Base-by-base conservation (phyloP, 495 filamentous ascomycete species). In the Penicillium atrosanguineum region DNA sequence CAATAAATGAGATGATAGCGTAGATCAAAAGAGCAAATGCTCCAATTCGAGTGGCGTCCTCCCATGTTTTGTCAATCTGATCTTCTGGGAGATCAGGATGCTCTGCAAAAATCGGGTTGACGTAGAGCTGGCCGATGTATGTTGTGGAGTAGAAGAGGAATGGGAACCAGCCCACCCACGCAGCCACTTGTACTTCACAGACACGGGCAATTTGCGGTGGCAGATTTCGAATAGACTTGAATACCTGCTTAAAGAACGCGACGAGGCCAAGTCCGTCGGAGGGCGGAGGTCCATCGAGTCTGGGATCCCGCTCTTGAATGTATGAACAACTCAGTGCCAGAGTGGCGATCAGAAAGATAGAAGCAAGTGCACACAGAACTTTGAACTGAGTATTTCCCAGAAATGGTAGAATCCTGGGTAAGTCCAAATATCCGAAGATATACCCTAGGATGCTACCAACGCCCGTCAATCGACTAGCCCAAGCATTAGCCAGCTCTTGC, bases 131-230 rank as follows among this genome's bases (percentile, higher is more conserved):
- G 47, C 87, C 91, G 61, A 96, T 86, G 67, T 91, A 96, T 25
- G 89, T 94, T 1, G 89, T 94, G 7, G 90, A 87, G 72, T 96
- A 96, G 70, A 92, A 96, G 0, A 96, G 77, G 73, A 95, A 93
- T 16, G 91, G 91, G 62, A 96, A 96, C 87, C 91, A 96, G 52
- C 89, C 91, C 56, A 95, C 85, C 91, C 91, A 96, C 23, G 89
- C 88, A 50, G 87, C 90, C 61, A 96, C 82, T 66, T 96, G 90
- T 0, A 94, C 90, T 56, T 88, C 75, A 68, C 91, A 96, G 53
- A 96, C 88, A 59, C 84, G 86, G 19, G 79, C 74, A 59, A 91
- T 90, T 63, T 95, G 89, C 3, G 84, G 83, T 0, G 91, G 90
- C 3, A 96, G 77, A 44, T 82, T 75, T 50, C 79, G 81, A 53